A percentile compares a stretch with the other conserved stretches of the same genome.
These are phyloP conservation scores for Proliferodiscus dingleyae DNA, from an alignment of 2,329 filamentous ascomycete genomes.

Conservation along the genomic window DNA sequence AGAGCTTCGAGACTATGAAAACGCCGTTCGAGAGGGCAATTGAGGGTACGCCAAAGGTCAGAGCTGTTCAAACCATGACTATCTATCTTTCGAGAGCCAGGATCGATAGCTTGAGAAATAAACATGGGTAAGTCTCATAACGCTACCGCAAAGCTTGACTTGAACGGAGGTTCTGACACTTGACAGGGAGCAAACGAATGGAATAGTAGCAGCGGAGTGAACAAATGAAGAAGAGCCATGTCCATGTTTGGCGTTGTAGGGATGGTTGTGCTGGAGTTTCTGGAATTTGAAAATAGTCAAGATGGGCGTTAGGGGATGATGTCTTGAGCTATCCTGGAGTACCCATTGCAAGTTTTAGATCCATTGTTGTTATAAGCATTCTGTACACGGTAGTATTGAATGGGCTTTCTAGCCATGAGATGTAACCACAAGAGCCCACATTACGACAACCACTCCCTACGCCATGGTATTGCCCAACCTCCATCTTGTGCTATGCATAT, in stretches of 20 bases:
- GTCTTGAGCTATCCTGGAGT: no score
- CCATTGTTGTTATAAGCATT: no score
- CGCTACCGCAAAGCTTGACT: neutral
- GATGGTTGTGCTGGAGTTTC: no score
- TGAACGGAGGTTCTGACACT: constrained; percentile 1
- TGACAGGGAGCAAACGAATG: constrained; percentile 33
- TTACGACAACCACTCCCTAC: neutral
- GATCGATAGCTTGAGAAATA: constrained; percentile 50
- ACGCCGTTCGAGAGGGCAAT: constrained; percentile 52
- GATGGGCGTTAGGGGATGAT: no score
- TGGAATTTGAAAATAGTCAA: no score
- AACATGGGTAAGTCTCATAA: constrained; percentile 25
- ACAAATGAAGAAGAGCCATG: neutral
- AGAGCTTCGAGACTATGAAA: constrained; percentile 54
- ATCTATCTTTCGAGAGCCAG: constrained; percentile 52
- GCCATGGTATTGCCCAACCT: constrained; percentile 3
- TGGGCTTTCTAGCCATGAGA: neutral
- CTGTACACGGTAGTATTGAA: no score
- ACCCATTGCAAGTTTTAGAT: no score
- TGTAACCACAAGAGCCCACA: neutral
- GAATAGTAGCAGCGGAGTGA: neutral
- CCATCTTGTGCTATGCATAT: constrained; percentile 1
- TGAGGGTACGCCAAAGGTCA: constrained; percentile 40
- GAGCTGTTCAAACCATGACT: constrained; percentile 50
- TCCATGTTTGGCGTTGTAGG: no score